Percentiles rank a stretch among this genome's conserved stretches.
Conservation (phyloP, 352 stramenopile species). For the Phytophthora hybrid region DNA sequence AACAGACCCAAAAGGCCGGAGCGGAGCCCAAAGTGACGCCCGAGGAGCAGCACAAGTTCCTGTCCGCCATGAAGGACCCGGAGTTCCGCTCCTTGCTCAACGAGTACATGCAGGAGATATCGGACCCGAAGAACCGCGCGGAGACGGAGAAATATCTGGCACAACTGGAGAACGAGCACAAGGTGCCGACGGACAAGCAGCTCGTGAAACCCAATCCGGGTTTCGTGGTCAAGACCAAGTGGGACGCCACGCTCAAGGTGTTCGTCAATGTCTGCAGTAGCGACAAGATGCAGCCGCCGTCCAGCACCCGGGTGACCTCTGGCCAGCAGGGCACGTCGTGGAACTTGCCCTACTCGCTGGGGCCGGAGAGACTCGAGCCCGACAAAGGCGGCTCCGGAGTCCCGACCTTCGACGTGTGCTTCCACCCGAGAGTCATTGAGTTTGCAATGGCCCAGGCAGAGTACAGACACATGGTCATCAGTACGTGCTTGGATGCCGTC, state of each 20-base stretch:
- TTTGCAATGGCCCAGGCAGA: constrained; percentile 59
- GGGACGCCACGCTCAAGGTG: constrained; percentile 66
- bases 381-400: constrained; percentile 83
- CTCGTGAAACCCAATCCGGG: constrained; percentile 85
- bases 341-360: constrained; percentile 92
- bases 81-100: constrained; percentile 93
- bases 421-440: constrained; percentile 88
- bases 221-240: constrained; percentile 94
- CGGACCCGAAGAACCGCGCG: constrained; percentile 86
- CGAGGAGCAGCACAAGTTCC: constrained; percentile 85
- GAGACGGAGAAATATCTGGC: constrained; percentile 93
- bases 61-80: constrained; percentile 90
- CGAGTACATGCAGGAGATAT: constrained; percentile 96
- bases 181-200: constrained; percentile 87
- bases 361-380: constrained; percentile 88
- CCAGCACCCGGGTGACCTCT: constrained; percentile 47
- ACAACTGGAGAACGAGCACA: constrained; percentile 91
- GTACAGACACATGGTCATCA: constrained; percentile 90
- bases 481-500: constrained; percentile 88
- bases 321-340: constrained; percentile 69
- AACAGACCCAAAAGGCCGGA: constrained; percentile 1
- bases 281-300: constrained; percentile 85
- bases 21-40: constrained; percentile 22
- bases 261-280: constrained; percentile 95
- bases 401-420: constrained; percentile 93